phyloP scores from a whole-genome alignment of 768 basidiomycete species.

The Rhodotorula sphaerocarpa region DNA sequence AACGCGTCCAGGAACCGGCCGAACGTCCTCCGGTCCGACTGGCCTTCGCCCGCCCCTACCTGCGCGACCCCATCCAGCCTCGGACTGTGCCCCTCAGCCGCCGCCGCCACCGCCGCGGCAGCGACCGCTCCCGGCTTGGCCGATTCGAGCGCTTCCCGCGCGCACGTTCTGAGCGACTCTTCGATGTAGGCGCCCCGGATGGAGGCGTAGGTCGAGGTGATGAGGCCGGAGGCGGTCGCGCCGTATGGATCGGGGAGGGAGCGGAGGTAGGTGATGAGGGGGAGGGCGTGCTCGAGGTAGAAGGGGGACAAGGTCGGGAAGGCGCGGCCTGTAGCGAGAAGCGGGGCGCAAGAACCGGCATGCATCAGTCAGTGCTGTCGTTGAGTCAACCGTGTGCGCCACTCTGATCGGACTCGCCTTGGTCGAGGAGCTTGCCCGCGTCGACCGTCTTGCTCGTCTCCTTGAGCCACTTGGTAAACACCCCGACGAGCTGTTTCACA shows the following conservation, averaged over 20 bases:
- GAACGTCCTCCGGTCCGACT: conserved; percentile 18
- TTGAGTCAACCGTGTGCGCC: background rate
- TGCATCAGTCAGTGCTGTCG: no score
- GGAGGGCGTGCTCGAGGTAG: conserved; percentile 30
- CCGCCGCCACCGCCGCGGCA: background rate
- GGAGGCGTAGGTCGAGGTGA: conserved; percentile 26
- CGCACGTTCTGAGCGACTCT: conserved; percentile 24
- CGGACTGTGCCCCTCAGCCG: background rate
- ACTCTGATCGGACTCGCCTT: no score
- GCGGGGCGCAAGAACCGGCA: no score
- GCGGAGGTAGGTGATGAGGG: conserved; percentile 33
- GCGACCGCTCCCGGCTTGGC: conserved; percentile 5
- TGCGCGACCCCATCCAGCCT: background rate
- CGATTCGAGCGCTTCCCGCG: conserved; percentile 33
- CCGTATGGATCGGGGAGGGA: conserved; percentile 22
- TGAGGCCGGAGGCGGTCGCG: conserved; percentile 8
- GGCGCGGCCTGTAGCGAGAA: conserved; percentile 33
- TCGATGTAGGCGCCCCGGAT: conserved; percentile 31
- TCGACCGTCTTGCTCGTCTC: conserved; percentile 24
- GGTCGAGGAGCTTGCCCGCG: conserved; percentile 29
- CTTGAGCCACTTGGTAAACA: conserved; percentile 27
- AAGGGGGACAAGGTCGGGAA: conserved; percentile 27
- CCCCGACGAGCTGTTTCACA: conserved; percentile 17
- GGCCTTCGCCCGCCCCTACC: background rate
- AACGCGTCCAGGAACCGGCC: conserved; percentile 35